Evolutionary conservation across 805 yeast genomes (phyloP), one percentile per base, ranked within the genome.

Genomic region (Pichia occidentalis): DNA sequence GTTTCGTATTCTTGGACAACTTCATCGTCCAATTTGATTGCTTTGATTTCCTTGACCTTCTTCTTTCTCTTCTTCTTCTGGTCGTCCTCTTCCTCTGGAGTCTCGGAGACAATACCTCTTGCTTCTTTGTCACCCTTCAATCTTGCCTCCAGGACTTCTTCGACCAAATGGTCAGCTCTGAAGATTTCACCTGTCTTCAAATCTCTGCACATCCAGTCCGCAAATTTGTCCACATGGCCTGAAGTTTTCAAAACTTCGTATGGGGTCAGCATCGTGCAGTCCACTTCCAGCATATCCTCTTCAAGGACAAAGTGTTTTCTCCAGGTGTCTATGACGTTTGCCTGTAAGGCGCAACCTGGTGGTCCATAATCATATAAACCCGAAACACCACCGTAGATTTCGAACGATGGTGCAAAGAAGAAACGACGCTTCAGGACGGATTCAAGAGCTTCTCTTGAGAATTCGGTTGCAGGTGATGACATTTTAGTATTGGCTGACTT

Each of bases 181-280:
- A 92, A 92, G 52, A 92, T 92, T 68, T 92, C 99, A 50, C 98
- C 98, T 28, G 96, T 85, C 60, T 85, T 85, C 56, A 78, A 69
- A 64, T 92, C 99, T 56, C 84, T 80, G 65, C 96, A 87, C 98
- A 92, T 92, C 96, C 95, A 92, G 64, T 92, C 99, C 49, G 97
- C 85, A 60, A 92, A 92, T 71, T 92, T 92, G 64, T 92, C 99
- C 48, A 92, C 98, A 64, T 92, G 99, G 53, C 99, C 99, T 35
- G 97, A 90, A 30, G 98, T 94, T 70, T 94, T 94, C 61, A 92
- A 73, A 24, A 92, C 98, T 62, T 94, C 98, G 57, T 85, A 80
- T 12, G 99, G 99, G 34, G 99, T 92, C 65, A 92, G 71, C 88
- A 92, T 88, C 42, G 98, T 86, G 64, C 94, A 80, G 69, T 94